Base-by-base conservation (phyloP, 805 yeast genomes). In the Blastobotrys robertii region DNA sequence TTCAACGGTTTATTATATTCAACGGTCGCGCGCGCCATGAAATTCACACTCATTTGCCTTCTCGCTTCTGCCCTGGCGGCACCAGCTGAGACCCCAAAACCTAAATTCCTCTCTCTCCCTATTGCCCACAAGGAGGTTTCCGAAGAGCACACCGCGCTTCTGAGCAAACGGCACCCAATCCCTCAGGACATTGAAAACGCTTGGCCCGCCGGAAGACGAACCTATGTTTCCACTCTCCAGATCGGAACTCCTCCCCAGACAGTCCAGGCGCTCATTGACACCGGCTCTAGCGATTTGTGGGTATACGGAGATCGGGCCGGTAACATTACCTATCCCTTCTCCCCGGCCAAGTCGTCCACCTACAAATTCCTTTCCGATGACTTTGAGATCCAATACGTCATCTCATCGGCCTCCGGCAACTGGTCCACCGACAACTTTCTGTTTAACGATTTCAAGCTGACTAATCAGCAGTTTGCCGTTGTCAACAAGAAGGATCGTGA, bases 241-340 rank as follows among this genome's bases (percentile, higher is more conserved):
- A 43, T 81, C n/a, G 88, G 90, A 3, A 72, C 84, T 0, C 71
- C 78, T 2, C 54, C 67, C 1, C 80, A 79, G 53, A 56, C 64
- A 7, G 64, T 80, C 6, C 64, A 63, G 2, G 75, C 79, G 3
- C 56, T 77, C 34, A 55, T 80, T 11, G 86, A 81, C 54, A 80
- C 86, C 2, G 87, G 86, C 1, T 79, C 85, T 0, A 69, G 81
- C 0, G 85, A 79, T 55, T 56, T 79, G 37, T 79, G 82, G 82
- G 73, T 79, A 15, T 64, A 37, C 15, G 35, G 19, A 4, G 11
- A 28, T 6, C 11, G 15, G 28, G 15, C 46, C 9, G 46, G 45
- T 16, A 33, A 41, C 36, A 13, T 22, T 8, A 32, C 32, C 14
- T 36, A 42, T 29, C 50, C 56, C 11, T 44, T 35, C 16, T 45